Percentiles rank a stretch among this genome's conserved stretches.
phyloP scores from a whole-genome alignment of 257 asterid genomes.

The Capsicum chinense region DNA sequence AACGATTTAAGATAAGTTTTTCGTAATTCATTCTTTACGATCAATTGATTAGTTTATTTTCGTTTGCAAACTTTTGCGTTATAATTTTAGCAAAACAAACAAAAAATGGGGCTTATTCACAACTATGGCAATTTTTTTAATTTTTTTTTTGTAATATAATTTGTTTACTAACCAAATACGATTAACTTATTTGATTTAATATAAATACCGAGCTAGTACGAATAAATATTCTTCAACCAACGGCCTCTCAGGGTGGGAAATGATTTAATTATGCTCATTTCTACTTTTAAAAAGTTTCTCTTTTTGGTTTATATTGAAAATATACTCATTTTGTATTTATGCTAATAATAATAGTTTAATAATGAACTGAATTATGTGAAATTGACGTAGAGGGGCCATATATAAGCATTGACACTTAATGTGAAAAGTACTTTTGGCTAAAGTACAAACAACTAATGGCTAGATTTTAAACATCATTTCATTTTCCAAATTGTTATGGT shows the following conservation, averaged over 20 bases:
- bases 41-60: not conserved
- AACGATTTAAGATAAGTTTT: not conserved
- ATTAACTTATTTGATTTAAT: not conserved
- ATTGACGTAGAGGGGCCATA: not conserved
- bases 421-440: not conserved
- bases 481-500: not conserved
- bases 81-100: not conserved
- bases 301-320: not conserved
- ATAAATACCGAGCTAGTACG: not conserved
- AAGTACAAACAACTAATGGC: conserved; percentile 12
- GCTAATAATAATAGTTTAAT: not conserved
- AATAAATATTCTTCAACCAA: not conserved
- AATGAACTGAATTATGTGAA: conserved; percentile 1
- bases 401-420: not conserved
- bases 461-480: not conserved
- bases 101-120: not conserved
- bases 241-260: not conserved
- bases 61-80: not conserved
- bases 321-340: conserved; percentile 1
- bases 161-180: not conserved
- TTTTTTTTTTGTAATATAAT: not conserved
- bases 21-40: not conserved
- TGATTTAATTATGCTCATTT: not conserved
- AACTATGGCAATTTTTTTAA: not conserved
- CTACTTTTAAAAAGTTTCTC: not conserved